A percentile compares a stretch with the other conserved stretches of the same genome.
These are phyloP conservation scores for Eucalyptus sp. DNA, from an alignment of 345 rosid species.

Conservation along the genomic window DNA sequence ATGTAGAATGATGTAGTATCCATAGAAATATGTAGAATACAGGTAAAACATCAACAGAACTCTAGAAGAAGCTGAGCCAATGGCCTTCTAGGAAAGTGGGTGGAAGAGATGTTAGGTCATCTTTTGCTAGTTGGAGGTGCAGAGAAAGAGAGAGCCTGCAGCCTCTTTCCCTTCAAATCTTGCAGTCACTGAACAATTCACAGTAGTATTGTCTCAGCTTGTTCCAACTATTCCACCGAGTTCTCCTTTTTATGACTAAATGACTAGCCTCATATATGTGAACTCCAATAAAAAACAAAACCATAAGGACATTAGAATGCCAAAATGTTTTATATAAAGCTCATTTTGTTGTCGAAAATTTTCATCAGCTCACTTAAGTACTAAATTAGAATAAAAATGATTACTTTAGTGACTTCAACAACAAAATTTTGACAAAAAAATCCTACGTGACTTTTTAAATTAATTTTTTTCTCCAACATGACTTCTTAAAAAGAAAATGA, in stretches of 20 bases:
- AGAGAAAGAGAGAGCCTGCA: background rate
- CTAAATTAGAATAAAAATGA: fast-evolving
- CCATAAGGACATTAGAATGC: too few species aligned
- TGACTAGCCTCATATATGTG: background rate
- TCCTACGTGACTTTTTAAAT: fast-evolving
- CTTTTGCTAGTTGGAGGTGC: background rate
- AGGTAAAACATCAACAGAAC: background rate
- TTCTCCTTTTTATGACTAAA: background rate
- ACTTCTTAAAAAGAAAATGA: too few species aligned
- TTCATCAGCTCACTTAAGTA: fast-evolving
- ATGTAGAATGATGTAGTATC: background rate
- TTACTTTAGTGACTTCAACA: fast-evolving
- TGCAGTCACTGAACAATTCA: background rate
- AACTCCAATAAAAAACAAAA: background rate
- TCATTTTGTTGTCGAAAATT: fast-evolving
- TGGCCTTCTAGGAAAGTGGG: background rate
- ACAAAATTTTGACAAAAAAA: fast-evolving
- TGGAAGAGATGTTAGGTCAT: background rate
- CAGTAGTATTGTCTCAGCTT: background rate
- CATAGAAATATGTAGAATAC: background rate
- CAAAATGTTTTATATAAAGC: fast-evolving
- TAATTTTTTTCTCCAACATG: too few species aligned
- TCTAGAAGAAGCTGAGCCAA: background rate
- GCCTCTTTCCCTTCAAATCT: background rate
- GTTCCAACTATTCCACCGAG: background rate